phyloP scores from a whole-genome alignment of 306 rosid genomes.

The Pachyrhizus erosus region DNA sequence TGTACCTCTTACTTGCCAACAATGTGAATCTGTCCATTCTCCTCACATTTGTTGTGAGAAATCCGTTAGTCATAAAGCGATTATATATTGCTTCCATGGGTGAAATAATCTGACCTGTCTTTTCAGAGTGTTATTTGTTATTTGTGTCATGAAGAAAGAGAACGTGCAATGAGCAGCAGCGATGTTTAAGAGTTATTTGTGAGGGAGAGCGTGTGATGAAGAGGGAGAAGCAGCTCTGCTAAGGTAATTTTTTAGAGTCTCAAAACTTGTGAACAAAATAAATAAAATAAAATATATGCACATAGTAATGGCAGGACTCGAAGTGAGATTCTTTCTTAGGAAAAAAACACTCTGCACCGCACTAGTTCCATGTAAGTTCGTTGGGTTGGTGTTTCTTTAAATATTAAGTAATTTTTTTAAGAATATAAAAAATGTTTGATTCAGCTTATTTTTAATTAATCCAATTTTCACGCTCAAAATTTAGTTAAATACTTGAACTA shows the following conservation, averaged over 20 bases:
- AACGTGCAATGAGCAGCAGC: neutral
- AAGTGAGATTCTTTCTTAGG: neutral
- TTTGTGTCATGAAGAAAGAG: neutral
- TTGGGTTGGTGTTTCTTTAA: neutral
- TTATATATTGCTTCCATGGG: neutral
- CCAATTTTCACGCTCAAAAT: no score
- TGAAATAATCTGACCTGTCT: neutral
- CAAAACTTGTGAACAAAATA: neutral
- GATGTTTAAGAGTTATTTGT: neutral
- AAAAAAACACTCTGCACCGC: no score
- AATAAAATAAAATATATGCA: neutral
- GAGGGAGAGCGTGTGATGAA: neutral
- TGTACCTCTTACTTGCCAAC: constrained; percentile 33
- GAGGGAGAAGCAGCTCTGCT: neutral
- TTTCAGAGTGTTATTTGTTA: neutral
- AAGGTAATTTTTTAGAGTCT: neutral
- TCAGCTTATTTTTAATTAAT: no score
- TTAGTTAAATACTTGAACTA: neutral
- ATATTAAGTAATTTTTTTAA: no score
- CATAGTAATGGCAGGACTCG: no score
- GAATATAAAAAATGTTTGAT: no score
- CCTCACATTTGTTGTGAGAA: constrained; percentile 24
- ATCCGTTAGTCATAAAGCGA: neutral
- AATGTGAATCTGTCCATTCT: constrained; percentile 41
- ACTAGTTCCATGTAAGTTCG: neutral